Conservation (phyloP, 2,329 filamentous ascomycete species). For the Amauroascus niger region DNA sequence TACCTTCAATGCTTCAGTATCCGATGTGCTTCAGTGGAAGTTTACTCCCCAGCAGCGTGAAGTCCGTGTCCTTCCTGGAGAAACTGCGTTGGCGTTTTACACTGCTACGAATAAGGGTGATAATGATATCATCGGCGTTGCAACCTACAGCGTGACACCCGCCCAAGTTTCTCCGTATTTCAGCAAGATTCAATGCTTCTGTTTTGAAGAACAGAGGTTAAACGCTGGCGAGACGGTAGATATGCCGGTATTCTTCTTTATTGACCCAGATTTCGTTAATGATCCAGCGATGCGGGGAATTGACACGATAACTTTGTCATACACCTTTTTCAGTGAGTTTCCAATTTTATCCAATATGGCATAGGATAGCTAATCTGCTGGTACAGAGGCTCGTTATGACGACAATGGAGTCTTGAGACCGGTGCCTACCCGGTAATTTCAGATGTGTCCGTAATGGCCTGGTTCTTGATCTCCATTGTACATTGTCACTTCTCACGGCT, state of each 20-base stretch:
- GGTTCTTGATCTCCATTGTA: background rate
- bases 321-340: conserved; percentile 92
- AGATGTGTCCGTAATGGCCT: background rate
- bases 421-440: conserved; percentile 31
- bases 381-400: conserved; percentile 69
- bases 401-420: conserved; percentile 62
- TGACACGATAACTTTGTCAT: conserved; percentile 89
- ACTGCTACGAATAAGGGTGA: conserved; percentile 86
- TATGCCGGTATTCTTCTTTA: conserved; percentile 99
- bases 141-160: conserved; percentile 94
- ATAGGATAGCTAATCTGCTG: background rate
- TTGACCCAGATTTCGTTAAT: conserved; percentile 87
- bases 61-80: conserved; percentile 86
- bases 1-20: conserved; percentile 92
- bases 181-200: conserved; percentile 99
- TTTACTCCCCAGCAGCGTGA: conserved; percentile 95
- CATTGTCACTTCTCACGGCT: background rate
- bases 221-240: conserved; percentile 95
- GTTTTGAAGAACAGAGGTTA: conserved; percentile 91
- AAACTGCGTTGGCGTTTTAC: conserved; percentile 95
- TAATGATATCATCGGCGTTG: conserved; percentile 92
- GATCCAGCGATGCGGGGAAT: conserved; percentile 90
- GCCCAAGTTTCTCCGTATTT: conserved; percentile 95
- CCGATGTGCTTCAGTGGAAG: conserved; percentile 93
- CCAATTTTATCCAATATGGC: background rate